phyloP scores from a whole-genome alignment of 441 rosid genomes.

The Erodium moschatum region DNA sequence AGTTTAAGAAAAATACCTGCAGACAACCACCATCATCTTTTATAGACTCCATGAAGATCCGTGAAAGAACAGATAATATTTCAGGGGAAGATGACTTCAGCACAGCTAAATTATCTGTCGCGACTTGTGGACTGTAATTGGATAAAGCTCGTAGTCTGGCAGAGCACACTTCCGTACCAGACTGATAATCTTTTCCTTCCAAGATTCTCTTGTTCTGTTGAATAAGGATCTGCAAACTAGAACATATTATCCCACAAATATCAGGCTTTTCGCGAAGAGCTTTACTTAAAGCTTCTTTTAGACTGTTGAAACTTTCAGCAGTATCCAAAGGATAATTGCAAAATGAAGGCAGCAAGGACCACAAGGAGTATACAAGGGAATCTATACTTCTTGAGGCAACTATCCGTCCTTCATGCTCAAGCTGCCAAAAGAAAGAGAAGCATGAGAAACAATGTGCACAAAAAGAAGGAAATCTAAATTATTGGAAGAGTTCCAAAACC shows the following conservation, averaged over 20 bases:
- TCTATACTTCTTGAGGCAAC: constrained; percentile 54
- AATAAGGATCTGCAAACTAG: constrained; percentile 62
- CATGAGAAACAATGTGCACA: constrained; percentile 18
- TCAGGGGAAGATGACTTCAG: constrained; percentile 50
- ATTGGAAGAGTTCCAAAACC: constrained; percentile 29
- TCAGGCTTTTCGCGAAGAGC: constrained; percentile 54
- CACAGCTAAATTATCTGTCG: constrained; percentile 47
- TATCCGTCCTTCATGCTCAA: constrained; percentile 60
- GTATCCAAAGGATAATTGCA: constrained; percentile 78
- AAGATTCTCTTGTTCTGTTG: constrained; percentile 53
- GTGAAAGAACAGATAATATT: constrained; percentile 49
- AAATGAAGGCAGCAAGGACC: constrained; percentile 91
- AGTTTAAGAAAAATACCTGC: constrained; percentile 43
- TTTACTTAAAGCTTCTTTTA: constrained; percentile 37
- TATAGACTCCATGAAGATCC: constrained; percentile 50
- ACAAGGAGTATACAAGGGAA: constrained; percentile 61
- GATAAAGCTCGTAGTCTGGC: constrained; percentile 45
- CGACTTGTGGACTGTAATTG: constrained; percentile 46
- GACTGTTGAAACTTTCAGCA: constrained; percentile 59
- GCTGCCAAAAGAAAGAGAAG: constrained; percentile 38
- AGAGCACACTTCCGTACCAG: constrained; percentile 30
- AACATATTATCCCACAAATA: constrained; percentile 62
- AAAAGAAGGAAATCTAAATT: neutral
- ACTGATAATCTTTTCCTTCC: constrained; percentile 33
- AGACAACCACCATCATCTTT: constrained; percentile 83